Conservation (phyloP, 108 stramenopile genomes). For the Pseudonitzschia pungens region DNA sequence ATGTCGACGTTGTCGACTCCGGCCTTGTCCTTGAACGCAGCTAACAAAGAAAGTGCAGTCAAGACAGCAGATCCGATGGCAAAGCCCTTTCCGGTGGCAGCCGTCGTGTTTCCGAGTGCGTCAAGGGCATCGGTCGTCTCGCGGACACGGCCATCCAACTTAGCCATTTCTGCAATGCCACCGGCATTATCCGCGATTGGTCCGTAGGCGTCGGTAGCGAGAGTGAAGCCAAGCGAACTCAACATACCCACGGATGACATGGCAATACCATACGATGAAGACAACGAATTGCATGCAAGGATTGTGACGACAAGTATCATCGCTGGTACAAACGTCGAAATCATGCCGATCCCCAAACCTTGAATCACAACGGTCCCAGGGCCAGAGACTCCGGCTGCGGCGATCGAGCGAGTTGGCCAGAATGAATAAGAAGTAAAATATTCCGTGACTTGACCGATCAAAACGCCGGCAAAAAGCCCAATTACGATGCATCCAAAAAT, state of each 20-base stretch:
- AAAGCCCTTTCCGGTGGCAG: slow-evolving; percentile 96
- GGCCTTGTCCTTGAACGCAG: slow-evolving; percentile 86
- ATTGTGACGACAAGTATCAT: slow-evolving; percentile 84
- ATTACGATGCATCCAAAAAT: slow-evolving; percentile 80
- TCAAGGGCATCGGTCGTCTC: slow-evolving; percentile 93
- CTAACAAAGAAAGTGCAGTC: slow-evolving; percentile 85
- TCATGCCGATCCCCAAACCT: slow-evolving; percentile 91
- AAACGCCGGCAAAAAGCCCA: slow-evolving; percentile 85
- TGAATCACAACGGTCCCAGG: slow-evolving; percentile 94
- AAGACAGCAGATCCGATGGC: slow-evolving; percentile 96
- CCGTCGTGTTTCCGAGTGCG: slow-evolving; percentile 96
- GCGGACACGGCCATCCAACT: slow-evolving; percentile 78
- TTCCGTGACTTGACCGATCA: slow-evolving; percentile 94
- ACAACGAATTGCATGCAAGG: slow-evolving; percentile 78
- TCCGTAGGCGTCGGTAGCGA: slow-evolving; percentile 95
- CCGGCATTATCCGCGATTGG: slow-evolving; percentile 96
- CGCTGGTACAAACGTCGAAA: slow-evolving; percentile 87
- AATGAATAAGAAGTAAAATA: slow-evolving; percentile 92
- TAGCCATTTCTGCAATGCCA: slow-evolving; percentile 96
- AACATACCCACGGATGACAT: slow-evolving; percentile 96
- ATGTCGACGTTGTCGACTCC: slow-evolving; percentile 61
- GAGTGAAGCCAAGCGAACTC: slow-evolving; percentile 86
- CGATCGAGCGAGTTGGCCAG: slow-evolving; percentile 81
- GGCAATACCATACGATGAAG: slow-evolving; percentile 88
- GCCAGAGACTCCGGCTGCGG: slow-evolving; percentile 87